These are phyloP conservation scores for Xylaria arbuscula DNA, from an alignment of 2,329 filamentous ascomycete species.

Conservation along the genomic window DNA sequence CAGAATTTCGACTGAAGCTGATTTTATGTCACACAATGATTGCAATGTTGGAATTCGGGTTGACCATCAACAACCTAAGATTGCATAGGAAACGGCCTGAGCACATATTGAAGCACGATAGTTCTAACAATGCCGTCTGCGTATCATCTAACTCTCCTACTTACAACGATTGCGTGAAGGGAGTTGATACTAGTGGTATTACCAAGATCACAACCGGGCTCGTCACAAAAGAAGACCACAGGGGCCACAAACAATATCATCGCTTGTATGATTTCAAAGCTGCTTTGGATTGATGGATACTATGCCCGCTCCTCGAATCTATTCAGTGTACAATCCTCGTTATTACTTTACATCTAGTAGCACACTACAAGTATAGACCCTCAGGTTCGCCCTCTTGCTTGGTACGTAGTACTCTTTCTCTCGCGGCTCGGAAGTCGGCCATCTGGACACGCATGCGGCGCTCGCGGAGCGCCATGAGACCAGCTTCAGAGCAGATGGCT, in stretches of 20 bases:
- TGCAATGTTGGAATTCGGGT: too few species aligned
- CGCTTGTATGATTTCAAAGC: neutral
- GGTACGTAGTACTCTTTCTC: conserved; percentile 95
- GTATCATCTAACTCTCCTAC: too few species aligned
- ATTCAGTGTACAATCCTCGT: neutral
- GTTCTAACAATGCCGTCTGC: too few species aligned
- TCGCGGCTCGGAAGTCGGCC: conserved; percentile 93
- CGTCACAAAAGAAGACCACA: neutral
- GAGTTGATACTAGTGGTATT: too few species aligned
- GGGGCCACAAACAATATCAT: neutral
- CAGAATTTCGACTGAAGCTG: too few species aligned
- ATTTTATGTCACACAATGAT: too few species aligned
- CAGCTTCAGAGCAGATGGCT: conserved; percentile 97
- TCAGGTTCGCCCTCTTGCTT: conserved; percentile 99
- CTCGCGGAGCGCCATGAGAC: conserved; percentile 92
- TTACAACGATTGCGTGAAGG: too few species aligned
- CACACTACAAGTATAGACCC: conserved; percentile 90
- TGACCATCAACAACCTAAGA: too few species aligned
- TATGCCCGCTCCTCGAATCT: neutral
- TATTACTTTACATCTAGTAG: conserved; percentile 27
- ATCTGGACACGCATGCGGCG: conserved; percentile 98
- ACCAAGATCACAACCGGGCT: neutral
- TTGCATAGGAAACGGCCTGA: too few species aligned
- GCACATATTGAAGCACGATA: too few species aligned
- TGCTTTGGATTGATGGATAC: neutral